Conservation (phyloP, 352 stramenopile genomes). For the Phytophthora lateralis region DNA sequence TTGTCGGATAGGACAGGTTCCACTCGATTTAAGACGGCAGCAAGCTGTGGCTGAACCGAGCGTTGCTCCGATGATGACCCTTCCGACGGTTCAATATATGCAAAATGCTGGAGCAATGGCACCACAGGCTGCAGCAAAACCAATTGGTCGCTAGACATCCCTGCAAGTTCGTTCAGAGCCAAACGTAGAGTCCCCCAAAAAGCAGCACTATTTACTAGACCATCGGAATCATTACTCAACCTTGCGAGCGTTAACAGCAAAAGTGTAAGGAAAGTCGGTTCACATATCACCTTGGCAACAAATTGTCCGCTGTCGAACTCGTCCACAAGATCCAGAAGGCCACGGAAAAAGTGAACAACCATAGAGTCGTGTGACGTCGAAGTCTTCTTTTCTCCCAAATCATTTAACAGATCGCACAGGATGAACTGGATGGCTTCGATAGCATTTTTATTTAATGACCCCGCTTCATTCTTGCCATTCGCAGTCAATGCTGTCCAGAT, state of each 20-base stretch:
- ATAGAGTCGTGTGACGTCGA: conserved; percentile 4
- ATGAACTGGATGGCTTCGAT: conserved; percentile 31
- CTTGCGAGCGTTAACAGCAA: conserved; percentile 32
- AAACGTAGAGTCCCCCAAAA: conserved; percentile 42
- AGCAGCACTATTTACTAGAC: conserved; percentile 9
- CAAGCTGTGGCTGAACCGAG: conserved; percentile 40
- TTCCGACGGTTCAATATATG: conserved; percentile 49
- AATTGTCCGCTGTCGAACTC: conserved; percentile 22
- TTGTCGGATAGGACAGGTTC: conserved; percentile 29
- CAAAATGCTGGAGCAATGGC: conserved; percentile 63
- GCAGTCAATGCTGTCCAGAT: conserved; percentile 27
- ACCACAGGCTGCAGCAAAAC: conserved; percentile 30
- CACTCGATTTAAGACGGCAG: conserved; percentile 48
- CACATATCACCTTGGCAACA: conserved; percentile 29
- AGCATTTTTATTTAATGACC: conserved; percentile 10
- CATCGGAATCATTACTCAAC: not conserved
- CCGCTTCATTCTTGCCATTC: conserved; percentile 1
- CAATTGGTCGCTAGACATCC: conserved; percentile 24
- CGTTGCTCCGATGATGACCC: conserved; percentile 24
- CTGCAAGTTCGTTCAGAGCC: conserved; percentile 28
- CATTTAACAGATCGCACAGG: conserved; percentile 25
- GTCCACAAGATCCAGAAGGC: conserved; percentile 27
- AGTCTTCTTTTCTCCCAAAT: conserved; percentile 1
- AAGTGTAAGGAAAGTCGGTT: conserved; percentile 28
- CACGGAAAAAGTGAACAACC: conserved; percentile 25